These are phyloP conservation scores for Aspergillus sp. DNA, from an alignment of 2,329 filamentous ascomycete genomes.

Conservation along the genomic window DNA sequence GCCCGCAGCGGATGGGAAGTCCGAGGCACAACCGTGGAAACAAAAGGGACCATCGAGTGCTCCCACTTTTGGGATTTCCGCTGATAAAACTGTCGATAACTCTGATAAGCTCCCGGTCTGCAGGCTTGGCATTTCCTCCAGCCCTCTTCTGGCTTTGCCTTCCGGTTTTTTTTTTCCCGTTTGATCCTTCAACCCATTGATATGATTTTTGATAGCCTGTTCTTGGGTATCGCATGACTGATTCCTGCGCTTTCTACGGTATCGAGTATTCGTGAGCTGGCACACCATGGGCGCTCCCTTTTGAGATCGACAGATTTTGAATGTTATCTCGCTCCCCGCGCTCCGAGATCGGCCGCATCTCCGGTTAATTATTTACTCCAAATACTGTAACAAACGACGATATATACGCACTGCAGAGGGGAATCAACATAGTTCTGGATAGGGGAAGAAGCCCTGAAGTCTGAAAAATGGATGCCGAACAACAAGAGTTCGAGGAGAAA, in stretches of 20 bases:
- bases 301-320: not conserved
- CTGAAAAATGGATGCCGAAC: slow-evolving; percentile 19
- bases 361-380: not conserved
- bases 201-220: not conserved
- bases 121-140: slow-evolving; percentile 11
- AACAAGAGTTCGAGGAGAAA: slow-evolving; percentile 9
- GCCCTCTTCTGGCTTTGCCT: not conserved
- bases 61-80: slow-evolving; percentile 1
- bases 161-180: not conserved
- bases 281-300: not conserved
- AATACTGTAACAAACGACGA: not conserved
- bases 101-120: slow-evolving; percentile 5
- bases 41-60: too few relatives aligned
- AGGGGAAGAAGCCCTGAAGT: not conserved
- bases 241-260: not conserved
- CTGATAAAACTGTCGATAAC: not conserved
- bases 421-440: not conserved
- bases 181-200: not conserved
- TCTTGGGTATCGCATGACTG: not conserved
- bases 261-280: not conserved
- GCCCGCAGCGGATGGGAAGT: too few relatives aligned
- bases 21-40: too few relatives aligned
- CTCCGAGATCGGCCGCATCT: not conserved
- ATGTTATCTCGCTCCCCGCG: not conserved
- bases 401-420: not conserved